Base-by-base conservation (phyloP, 305 asterid genomes). In the Ajuga reptans region DNA sequence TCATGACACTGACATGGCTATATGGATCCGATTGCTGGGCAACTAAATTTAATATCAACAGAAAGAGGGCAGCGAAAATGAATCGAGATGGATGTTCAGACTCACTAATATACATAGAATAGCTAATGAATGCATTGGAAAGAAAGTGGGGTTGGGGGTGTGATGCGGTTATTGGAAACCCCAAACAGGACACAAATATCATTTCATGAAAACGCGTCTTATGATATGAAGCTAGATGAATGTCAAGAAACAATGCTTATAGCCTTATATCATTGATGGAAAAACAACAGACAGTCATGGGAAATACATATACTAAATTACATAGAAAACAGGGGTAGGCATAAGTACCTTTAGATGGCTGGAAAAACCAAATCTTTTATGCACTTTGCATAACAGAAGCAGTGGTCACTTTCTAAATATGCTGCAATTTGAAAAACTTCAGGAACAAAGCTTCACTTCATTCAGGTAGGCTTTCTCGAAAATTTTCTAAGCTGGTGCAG, bases 341-440 rank as follows among this genome's bases (percentile, higher is more conserved):
- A 10, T 9, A 46, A 53, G 75, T 79, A 82, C 86, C 81, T 77
- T 82, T 72, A 59, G 69, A 77, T 60, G 79, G 78, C 74, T 34
- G 65, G 67, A 29, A 42, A 42, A 55, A 60, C 52, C 62, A 65
- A 47, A 63, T 21, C 52, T 71, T 57, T 43, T 29, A 60, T 36
- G 52, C 64, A 63, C 67, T 66, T 77, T 79, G 71, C 72, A 71
- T 27, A 54, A 39, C 46, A 50, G 73, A 68, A 61, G 76, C 58
- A 73, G 78, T 73, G 71, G 64, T 16, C 24, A 67, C 79, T 58
- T 68, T 55, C 33, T 14, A 59, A 74, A 43, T 57, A 43, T 49
- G 67, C 71, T 59, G 79, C 80, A 72, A 50, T 50, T 72, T 66
- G 56, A 76, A 49, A 62, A 70, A 18, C 72, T 69, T 76, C 80